Evolutionary conservation across 148 eudicot genomes (phyloP), one percentile per base, ranked within the genome.

Genomic region (Heliosperma pusillum): DNA sequence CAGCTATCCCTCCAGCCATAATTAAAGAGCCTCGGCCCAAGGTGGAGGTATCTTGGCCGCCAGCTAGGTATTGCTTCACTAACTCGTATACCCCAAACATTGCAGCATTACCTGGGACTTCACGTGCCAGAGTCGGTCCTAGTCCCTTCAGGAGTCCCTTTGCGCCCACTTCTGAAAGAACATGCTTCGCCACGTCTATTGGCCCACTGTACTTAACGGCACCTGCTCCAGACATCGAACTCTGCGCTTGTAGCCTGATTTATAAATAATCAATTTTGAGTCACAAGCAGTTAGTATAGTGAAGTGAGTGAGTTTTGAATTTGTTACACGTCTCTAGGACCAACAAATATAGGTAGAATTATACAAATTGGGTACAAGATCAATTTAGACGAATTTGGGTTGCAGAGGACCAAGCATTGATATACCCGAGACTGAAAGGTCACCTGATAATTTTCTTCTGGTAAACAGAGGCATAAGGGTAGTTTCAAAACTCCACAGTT

Each of bases 41-140:
- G n/a, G 77, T 60, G 0, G 97, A 95, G 9, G 99, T 92, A 80
- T 95, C 97, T 40, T 72, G 77, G 17, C 88, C 97, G 12, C 99
- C 96, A 0, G 97, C 97, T 2, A 95, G 59, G 69, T 45, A 86
- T 42, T 90, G 89, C 74, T 90, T 95, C 30, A 90, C 65, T 33
- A 78, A 88, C 79, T 95, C 99, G 15, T 95, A 95, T 24, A 85
- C 94, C 4, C 97, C 99, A 70, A 95, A 95, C 97, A 95, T 89
- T 62, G 85, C 88, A 1, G 99, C 99, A 24, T 90, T 90, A 24
- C 99, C 99, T 0, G 99, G 99, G 15, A 95, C 84, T 88, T 95
- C 99, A 63, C 99, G 94, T 17, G 93, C 97, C 81, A 95, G 24
- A 20, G 99, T 95, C 10, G 99, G 99, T 63, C 83, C 81, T 57